Base-by-base conservation (phyloP, 805 yeast genomes). In the Candida ipomoeae region DNA sequence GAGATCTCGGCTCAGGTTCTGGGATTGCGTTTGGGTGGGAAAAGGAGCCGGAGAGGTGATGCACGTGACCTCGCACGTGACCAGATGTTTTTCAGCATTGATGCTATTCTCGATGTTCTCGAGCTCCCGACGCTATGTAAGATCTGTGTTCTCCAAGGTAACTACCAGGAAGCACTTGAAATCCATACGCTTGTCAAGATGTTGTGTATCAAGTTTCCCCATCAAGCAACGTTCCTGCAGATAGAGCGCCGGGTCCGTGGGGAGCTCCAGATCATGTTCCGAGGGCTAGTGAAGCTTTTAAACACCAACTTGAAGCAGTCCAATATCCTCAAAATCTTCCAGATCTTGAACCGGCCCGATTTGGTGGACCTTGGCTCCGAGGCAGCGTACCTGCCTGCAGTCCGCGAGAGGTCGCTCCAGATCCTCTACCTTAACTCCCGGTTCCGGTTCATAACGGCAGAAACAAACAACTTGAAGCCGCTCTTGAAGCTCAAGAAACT, bases 81-180 rank as follows among this genome's bases (percentile, higher is more conserved):
- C 52, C 58, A 68, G 3, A 76, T 84, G 29, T 68, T 83, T 39
- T 75, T 77, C 44, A 84, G 86, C 56, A 78, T 89, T 61, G 90
- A 85, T 54, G 80, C 83, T 37, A 74, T 91, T 10, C 78, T 85
- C 53, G 96, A 88, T 59, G 77, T 91, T 8, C 71, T 92, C 56
- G 96, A 89, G 61, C 70, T 94, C 33, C 97, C 99, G 1, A 78
- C 95, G 1, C 65, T 92, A 44, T 83, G 92, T 33, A 78, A 83
- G 44, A 82, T 91, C n/a, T 89, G 97, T 66, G 88, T 91, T 10
- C 75, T 81, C 44, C 85, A 86, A 43, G 96, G 96, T 0, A 87
- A 87, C 61, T 94, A 91, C 62, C 86, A 89, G 33, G 96, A 90
- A 61, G 90, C 97, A 8, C 77, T 92, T 34, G 96, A 92, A 63